phyloP scores from a whole-genome alignment of 805 yeast genomes.

The Hanseniaspora nectarophila region DNA sequence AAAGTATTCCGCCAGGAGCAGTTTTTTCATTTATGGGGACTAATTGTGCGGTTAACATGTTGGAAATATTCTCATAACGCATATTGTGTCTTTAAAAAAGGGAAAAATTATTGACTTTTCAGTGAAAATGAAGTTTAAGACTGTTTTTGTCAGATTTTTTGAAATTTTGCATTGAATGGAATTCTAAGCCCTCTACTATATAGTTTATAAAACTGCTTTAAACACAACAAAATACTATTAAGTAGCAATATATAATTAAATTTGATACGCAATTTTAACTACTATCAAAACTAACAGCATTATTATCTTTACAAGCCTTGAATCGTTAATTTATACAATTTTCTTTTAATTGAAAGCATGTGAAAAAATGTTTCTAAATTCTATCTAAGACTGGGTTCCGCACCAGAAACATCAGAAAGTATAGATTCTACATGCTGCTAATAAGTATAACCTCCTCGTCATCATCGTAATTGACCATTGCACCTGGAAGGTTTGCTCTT shows the following conservation, averaged over 20 bases:
- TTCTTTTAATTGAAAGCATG: too few species aligned
- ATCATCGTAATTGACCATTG: constrained; percentile 4
- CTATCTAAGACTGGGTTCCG: neutral
- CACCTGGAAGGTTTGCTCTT: constrained; percentile 44
- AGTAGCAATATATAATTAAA: neutral
- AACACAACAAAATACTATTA: neutral
- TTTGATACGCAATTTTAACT: too few species aligned
- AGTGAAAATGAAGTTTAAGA: neutral
- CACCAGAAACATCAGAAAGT: neutral
- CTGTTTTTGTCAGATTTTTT: neutral
- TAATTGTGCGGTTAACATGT: neutral
- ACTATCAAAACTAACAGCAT: too few species aligned
- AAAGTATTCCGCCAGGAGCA: neutral
- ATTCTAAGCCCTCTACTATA: too few species aligned
- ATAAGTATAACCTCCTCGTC: constrained; percentile 11
- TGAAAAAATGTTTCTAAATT: too few species aligned
- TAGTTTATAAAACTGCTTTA: too few species aligned
- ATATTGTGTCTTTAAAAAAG: neutral
- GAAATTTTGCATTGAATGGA: too few species aligned
- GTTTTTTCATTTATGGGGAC: neutral
- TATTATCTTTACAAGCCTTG: too few species aligned
- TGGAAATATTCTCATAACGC: neutral
- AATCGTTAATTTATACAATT: too few species aligned
- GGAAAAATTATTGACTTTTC: neutral
- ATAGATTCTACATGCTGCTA: neutral